Evolutionary conservation across 2,329 filamentous ascomycete genomes (phyloP).

Genomic region (Lasiodiplodia hormozganensis): DNA sequence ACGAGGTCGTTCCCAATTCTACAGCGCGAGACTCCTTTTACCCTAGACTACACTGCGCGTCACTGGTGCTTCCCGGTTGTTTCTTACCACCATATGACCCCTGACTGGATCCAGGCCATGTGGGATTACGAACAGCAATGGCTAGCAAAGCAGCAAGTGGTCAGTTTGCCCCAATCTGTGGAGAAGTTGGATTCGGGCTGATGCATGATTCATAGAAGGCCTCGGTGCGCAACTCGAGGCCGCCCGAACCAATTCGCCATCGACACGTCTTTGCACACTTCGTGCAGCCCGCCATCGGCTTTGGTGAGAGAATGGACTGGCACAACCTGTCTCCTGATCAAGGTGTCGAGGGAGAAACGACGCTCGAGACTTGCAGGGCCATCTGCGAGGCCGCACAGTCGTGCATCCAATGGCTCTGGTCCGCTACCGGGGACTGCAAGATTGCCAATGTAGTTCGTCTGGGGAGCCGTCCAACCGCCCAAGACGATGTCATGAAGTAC

Average conservation of each 20-base stretch:
- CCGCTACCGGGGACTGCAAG: not conserved
- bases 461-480: no score
- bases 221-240: not conserved
- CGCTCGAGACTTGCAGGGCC: not conserved
- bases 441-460: not conserved
- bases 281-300: conserved; percentile 39
- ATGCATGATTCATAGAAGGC: no score
- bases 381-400: not conserved
- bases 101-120: conserved; percentile 45
- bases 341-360: not conserved
- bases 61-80: conserved; percentile 54
- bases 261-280: conserved; percentile 45
- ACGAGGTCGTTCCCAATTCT: conserved; percentile 53
- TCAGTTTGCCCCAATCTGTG: not conserved
- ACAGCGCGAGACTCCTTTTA: conserved; percentile 53
- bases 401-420: not conserved
- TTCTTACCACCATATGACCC: conserved; percentile 50
- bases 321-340: conserved; percentile 40
- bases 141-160: conserved; percentile 33
- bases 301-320: conserved; percentile 26
- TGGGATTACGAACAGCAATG: conserved; percentile 50
- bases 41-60: conserved; percentile 46
- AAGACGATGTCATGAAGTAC: no score
- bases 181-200: no score
- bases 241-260: conserved; percentile 39